phyloP scores from a whole-genome alignment of 1,139 yeast genomes.

The Yamadazyma atlantica region DNA sequence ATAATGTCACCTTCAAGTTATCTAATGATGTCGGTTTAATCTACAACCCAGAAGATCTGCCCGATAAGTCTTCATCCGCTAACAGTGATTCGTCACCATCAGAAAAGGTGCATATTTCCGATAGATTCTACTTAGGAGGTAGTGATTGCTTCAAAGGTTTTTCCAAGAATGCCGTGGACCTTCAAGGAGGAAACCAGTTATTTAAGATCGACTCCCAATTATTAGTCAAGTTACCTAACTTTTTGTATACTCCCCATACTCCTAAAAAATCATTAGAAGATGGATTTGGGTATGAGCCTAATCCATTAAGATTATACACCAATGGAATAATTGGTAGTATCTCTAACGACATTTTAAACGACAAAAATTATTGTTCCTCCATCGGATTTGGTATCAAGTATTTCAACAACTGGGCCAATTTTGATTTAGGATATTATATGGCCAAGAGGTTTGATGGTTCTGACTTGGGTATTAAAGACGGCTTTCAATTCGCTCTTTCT shows the following conservation, averaged over 20 bases:
- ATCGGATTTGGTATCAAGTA: conserved; percentile 46
- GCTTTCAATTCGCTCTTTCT: conserved; percentile 48
- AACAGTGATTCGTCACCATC: not conserved
- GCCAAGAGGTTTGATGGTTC: conserved; percentile 27
- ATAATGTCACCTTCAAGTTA: conserved; percentile 25
- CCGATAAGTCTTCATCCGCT: conserved; percentile 2
- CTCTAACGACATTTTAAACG: conserved; percentile 27
- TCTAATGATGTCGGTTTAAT: conserved; percentile 35
- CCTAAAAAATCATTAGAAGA: conserved; percentile 15
- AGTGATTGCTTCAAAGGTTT: conserved; percentile 39
- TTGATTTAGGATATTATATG: conserved; percentile 48
- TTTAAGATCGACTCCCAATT: conserved; percentile 35
- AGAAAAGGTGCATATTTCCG: conserved; percentile 43
- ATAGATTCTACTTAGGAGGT: conserved; percentile 53
- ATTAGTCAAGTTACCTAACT: conserved; percentile 37
- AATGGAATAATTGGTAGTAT: conserved; percentile 36
- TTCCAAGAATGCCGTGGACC: conserved; percentile 35
- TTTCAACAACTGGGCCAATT: conserved; percentile 44
- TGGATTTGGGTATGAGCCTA: conserved; percentile 22
- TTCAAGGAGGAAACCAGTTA: conserved; percentile 43
- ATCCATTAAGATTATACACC: conserved; percentile 46
- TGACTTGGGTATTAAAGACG: conserved; percentile 39
- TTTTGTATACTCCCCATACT: conserved; percentile 22
- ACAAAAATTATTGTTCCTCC: conserved; percentile 27
- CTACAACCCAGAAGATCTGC: conserved; percentile 16